Base-by-base conservation (phyloP, 805 yeast genomes). In the Candida verbasci region DNA sequence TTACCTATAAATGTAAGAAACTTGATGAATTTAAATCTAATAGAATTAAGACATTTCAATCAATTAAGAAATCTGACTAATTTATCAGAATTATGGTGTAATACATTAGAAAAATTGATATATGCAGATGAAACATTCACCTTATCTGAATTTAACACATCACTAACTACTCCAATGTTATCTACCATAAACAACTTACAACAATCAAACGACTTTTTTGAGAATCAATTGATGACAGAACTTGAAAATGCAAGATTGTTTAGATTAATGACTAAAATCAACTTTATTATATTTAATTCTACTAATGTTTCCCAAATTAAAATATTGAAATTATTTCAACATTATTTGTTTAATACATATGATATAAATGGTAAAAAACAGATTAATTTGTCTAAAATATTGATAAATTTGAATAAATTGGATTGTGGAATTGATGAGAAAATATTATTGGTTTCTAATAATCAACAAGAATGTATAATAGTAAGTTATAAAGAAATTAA, bases 361-460 rank as follows among this genome's bases (percentile, higher is more conserved):
- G 88, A 86, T 55, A 16, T 25, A 11, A 58, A 59, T 17, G 96
- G 96, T 10, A 72, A 73, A 48, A 88, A 95, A 2, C 75, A 80
- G 2, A 63, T 87, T 39, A 96, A 93, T 58, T 66, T 93, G 48
- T 80, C 88, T 1, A 87, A 87, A 55, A 89, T 88, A 5, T 63
- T 93, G 42, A 68, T 77, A 34, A 76, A 83, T 49, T 65, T 93
- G 50, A 91, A 91, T 61, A 93, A 91, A 59, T 66, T 93, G 45
- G 98, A 93, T 54, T 94, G 91, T 5, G 97, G 97, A 1, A 72
- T 82, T 23, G 88, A 86, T 35, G 98, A 93, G 59, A 79, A 76
- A 46, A 60, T 93, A 11, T 64, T 89, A 55, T 70, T 93, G 35
- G 86, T 87, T 12, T 16, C 22, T 17, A 25, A 25, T 15, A 23